These are phyloP conservation scores for Hemileccinum impolitum DNA, from an alignment of 768 basidiomycete genomes.

Conservation along the genomic window DNA sequence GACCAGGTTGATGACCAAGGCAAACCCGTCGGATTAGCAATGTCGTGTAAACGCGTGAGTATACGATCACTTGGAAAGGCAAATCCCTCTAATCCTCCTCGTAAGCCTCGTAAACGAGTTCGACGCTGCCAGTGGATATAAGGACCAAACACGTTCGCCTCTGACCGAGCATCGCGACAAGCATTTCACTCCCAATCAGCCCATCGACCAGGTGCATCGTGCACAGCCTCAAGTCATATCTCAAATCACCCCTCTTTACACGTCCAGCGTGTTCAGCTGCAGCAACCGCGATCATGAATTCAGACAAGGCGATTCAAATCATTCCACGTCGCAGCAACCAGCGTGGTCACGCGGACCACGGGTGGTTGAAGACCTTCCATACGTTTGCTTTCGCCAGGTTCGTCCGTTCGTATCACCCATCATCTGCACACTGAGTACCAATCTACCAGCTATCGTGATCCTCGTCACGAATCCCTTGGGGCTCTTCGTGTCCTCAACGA, in stretches of 20 bases:
- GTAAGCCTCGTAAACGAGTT: neutral
- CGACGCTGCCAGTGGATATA: constrained; percentile 12
- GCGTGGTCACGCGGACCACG: constrained; percentile 74
- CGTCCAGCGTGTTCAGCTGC: constrained; percentile 4
- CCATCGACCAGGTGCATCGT: neutral
- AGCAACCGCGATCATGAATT: constrained; percentile 12
- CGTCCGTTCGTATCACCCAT: constrained; percentile 23
- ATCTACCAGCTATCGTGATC: constrained; percentile 54
- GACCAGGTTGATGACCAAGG: too few relatives aligned
- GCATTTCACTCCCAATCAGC: constrained; percentile 4
- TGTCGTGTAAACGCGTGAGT: constrained; percentile 27
- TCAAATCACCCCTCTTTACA: neutral
- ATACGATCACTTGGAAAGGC: constrained; percentile 18
- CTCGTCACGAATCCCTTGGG: constrained; percentile 58
- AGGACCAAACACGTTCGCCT: neutral
- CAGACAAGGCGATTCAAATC: constrained; percentile 32
- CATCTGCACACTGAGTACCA: constrained; percentile 8
- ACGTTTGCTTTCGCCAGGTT: constrained; percentile 76
- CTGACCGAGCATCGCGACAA: neutral
- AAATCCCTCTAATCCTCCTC: constrained; percentile 15
- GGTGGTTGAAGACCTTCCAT: constrained; percentile 86
- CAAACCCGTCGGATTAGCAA: constrained; percentile 4
- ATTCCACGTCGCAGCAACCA: constrained; percentile 55
- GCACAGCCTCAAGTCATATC: neutral
- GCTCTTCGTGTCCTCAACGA: constrained; percentile 89